Evolutionary conservation across 306 rosid genomes (phyloP).

Genomic region (Biancaea sappan): DNA sequence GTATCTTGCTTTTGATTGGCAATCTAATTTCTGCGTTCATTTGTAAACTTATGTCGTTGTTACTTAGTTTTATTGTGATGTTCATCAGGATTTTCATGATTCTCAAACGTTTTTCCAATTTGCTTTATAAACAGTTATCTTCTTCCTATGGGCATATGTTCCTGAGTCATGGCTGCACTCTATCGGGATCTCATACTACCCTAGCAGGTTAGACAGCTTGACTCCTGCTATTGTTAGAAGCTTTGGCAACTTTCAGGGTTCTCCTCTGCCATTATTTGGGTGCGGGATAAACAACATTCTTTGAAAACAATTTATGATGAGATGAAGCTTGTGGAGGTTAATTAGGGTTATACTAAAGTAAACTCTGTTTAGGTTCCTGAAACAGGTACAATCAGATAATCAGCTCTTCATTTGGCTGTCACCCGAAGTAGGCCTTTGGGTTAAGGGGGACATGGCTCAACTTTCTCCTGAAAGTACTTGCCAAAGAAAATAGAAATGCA

Average conservation of each 20-base stretch:
- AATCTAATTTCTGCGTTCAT: not conserved
- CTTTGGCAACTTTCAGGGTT: conserved; percentile 15
- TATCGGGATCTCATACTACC: conserved; percentile 79
- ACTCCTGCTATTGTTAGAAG: conserved; percentile 14
- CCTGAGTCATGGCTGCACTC: conserved; percentile 89
- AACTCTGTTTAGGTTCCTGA: conserved; percentile 25
- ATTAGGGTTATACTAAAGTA: not conserved
- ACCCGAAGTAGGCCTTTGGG: not conserved
- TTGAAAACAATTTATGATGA: not conserved
- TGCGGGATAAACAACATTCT: not conserved
- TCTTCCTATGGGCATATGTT: conserved; percentile 92
- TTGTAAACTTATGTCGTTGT: not conserved
- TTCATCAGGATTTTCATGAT: not conserved
- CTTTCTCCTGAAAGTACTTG: conserved; percentile 6
- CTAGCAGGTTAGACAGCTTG: conserved; percentile 69
- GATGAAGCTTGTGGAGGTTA: not conserved
- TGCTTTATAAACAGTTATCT: conserved; percentile 58
- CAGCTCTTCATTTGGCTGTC: conserved; percentile 24
- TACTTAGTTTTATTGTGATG: not conserved
- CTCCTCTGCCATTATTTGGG: conserved; percentile 2
- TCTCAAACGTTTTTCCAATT: not conserved
- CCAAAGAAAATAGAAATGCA: conserved; percentile 2
- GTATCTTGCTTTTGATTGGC: conserved; percentile 5
- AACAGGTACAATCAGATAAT: not conserved
- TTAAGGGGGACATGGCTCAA: not conserved